Conservation (phyloP, 805 yeast species). For the Teunomyces panamensis region DNA sequence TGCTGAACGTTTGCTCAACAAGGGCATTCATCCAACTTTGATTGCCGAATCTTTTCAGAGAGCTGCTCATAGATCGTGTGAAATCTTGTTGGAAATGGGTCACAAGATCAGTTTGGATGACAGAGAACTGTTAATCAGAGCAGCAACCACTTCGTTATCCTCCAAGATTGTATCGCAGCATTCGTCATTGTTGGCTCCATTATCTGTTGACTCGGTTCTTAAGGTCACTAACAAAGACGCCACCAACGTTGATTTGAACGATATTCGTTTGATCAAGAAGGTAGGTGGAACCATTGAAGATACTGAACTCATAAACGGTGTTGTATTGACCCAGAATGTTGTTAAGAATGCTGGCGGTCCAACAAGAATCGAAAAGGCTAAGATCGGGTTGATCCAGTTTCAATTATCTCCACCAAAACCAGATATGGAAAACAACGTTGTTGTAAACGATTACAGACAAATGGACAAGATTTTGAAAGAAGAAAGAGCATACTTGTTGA, state of each 20-base stretch:
- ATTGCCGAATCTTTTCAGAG: conserved; percentile 91
- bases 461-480: conserved; percentile 98
- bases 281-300: conserved; percentile 98
- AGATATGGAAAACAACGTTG: conserved; percentile 95
- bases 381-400: conserved; percentile 85
- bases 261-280: conserved; percentile 86
- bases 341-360: conserved; percentile 95
- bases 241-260: conserved; percentile 76
- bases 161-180: conserved; percentile 96
- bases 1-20: conserved; percentile 83
- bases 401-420: conserved; percentile 97
- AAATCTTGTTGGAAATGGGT: conserved; percentile 81
- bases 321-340: conserved; percentile 87
- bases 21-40: conserved; percentile 93
- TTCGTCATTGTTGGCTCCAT: conserved; percentile 80
- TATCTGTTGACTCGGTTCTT: conserved; percentile 91
- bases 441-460: conserved; percentile 96
- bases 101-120: conserved; percentile 75
- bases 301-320: conserved; percentile 89
- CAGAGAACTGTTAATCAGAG: conserved; percentile 78
- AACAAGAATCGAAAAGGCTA: conserved; percentile 88
- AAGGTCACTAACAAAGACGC: conserved; percentile 62
- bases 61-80: conserved; percentile 81
- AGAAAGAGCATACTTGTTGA: conserved; percentile 92
- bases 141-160: conserved; percentile 90